Conservation (phyloP, 306 rosid species). For the Rubus idaeus region DNA sequence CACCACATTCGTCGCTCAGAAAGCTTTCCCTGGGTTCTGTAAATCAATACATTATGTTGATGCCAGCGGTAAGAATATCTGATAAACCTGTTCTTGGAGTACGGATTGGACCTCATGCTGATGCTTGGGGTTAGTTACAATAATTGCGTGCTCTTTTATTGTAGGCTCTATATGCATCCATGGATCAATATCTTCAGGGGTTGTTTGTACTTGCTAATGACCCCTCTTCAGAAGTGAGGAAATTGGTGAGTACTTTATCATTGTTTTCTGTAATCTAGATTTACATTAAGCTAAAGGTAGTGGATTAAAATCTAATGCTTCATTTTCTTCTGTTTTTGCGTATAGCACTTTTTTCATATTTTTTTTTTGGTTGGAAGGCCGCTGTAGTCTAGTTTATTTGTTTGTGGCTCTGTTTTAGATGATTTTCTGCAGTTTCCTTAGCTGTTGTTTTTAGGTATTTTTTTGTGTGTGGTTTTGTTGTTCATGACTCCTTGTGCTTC, state of each 20-base stretch:
- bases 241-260: conserved; percentile 62
- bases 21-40: conserved; percentile 95
- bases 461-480: not conserved
- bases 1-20: conserved; percentile 80
- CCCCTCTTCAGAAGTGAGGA: conserved; percentile 78
- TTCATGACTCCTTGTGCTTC: not conserved
- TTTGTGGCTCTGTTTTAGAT: not conserved
- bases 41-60: conserved; percentile 89
- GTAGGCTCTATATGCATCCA: conserved; percentile 71
- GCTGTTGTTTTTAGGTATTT: not conserved
- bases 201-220: conserved; percentile 86
- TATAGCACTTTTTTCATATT: not conserved
- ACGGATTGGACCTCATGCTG: conserved; percentile 21
- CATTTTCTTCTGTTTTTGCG: not conserved
- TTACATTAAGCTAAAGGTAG: not conserved
- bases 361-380: not conserved
- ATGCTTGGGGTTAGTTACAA: conserved; percentile 23
- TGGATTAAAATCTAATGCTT: not conserved
- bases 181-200: conserved; percentile 98
- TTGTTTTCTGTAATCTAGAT: conserved; percentile 12
- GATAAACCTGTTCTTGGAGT: conserved; percentile 20
- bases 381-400: not conserved
- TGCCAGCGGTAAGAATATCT: conserved; percentile 83
- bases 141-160: conserved; percentile 21
- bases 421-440: not conserved